These are phyloP conservation scores for Sanghuangporus baumii DNA, from an alignment of 1,284 basidiomycete genomes.

Conservation along the genomic window DNA sequence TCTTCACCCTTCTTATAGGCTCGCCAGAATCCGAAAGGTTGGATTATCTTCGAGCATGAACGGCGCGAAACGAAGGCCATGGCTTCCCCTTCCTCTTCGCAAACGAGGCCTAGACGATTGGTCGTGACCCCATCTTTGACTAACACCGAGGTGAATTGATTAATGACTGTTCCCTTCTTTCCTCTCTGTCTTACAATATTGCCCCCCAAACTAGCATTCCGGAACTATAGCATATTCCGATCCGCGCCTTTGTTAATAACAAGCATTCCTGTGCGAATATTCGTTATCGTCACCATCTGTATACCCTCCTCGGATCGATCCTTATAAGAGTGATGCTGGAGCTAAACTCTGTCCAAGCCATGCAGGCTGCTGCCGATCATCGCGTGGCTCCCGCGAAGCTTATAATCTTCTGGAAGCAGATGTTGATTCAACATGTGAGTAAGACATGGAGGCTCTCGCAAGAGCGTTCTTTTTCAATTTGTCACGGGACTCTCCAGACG, in stretches of 20 bases:
- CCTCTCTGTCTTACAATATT: background rate
- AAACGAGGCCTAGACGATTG: conserved; percentile 30
- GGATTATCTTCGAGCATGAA: conserved; percentile 39
- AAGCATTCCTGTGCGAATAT: background rate
- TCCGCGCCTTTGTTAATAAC: background rate
- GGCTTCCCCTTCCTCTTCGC: conserved; percentile 55
- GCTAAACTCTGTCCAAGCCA: background rate
- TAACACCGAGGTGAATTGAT: conserved; percentile 3
- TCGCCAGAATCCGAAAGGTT: conserved; percentile 42
- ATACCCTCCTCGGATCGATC: background rate
- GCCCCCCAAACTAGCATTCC: background rate
- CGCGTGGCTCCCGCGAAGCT: background rate
- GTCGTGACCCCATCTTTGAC: conserved; percentile 10
- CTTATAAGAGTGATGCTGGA: background rate
- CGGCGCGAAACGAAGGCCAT: conserved; percentile 31
- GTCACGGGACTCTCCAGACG: background rate
- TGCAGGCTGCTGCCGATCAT: background rate
- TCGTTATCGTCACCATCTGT: background rate
- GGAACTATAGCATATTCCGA: background rate
- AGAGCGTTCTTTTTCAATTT: background rate
- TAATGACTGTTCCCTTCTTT: conserved; percentile 5
- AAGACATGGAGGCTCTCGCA: background rate
- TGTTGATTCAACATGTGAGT: background rate
- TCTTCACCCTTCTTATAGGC: conserved; percentile 26
- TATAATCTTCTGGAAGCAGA: background rate